phyloP scores from a whole-genome alignment of 768 basidiomycete genomes.

The Trametes cingulata region DNA sequence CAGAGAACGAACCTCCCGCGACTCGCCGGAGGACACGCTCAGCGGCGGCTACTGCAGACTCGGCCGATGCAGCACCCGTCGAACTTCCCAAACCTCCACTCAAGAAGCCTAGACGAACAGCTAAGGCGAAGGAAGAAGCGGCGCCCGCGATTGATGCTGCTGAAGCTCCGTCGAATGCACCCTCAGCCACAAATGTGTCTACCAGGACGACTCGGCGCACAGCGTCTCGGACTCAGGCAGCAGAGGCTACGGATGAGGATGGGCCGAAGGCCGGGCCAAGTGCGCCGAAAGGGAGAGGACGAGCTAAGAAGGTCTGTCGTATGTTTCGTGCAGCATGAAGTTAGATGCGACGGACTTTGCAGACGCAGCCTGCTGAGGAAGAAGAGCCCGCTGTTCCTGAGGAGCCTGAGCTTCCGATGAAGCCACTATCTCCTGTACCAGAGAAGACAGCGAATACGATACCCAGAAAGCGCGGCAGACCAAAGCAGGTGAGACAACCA shows the following conservation, averaged over 20 bases:
- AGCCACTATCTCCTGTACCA: constrained; percentile 4
- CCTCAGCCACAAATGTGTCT: not conserved
- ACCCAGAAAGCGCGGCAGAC: constrained; percentile 1
- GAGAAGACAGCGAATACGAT: not conserved
- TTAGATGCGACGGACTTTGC: not conserved
- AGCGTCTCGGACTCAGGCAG: constrained; percentile 9
- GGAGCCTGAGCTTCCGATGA: not conserved
- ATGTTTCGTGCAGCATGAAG: not conserved
- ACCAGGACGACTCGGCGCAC: not conserved
- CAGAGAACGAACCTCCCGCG: constrained; percentile 18
- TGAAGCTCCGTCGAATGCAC: not conserved
- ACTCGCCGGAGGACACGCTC: constrained; percentile 25
- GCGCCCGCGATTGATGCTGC: constrained; percentile 1
- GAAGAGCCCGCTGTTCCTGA: not conserved
- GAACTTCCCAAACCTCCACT: not conserved
- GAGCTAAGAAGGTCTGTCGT: not conserved
- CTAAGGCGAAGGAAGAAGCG: constrained; percentile 2
- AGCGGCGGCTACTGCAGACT: constrained; percentile 5
- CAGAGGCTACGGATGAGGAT: not conserved
- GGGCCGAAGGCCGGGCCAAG: not conserved
- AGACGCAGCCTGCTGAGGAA: not conserved
- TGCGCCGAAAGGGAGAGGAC: constrained; percentile 4
- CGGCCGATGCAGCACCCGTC: not conserved
- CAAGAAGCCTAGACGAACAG: not conserved
- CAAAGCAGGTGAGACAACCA: not conserved